phyloP scores from a whole-genome alignment of 768 basidiomycete species.

The Dioszegia hungarica region DNA sequence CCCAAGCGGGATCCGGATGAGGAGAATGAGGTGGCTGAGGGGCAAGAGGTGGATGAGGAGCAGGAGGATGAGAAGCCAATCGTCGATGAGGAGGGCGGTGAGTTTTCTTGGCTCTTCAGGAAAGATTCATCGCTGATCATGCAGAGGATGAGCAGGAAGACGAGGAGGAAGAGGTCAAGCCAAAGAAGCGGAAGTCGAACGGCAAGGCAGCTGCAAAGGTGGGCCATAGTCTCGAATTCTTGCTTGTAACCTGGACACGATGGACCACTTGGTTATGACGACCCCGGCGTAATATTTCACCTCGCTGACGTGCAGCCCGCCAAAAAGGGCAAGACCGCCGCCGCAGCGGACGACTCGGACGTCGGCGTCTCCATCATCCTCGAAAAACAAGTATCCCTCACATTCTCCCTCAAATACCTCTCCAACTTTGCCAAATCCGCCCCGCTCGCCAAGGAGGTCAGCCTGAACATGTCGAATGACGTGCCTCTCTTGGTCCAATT shows the following conservation, averaged over 20 bases:
- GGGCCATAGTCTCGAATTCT: too few species aligned
- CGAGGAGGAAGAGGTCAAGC: slow-evolving; percentile 28
- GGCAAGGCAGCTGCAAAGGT: slow-evolving; percentile 38
- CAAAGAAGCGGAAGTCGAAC: slow-evolving; percentile 48
- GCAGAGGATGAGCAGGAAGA: slow-evolving; percentile 50
- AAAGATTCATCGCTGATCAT: slow-evolving; percentile 3
- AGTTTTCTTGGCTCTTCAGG: slow-evolving; percentile 11
- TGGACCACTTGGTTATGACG: too few species aligned
- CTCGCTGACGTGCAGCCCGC: too few species aligned
- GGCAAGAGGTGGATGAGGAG: slow-evolving; percentile 52
- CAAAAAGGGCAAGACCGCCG: slow-evolving; percentile 42
- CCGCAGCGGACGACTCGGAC: slow-evolving; percentile 23
- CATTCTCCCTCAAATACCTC: slow-evolving; percentile 94
- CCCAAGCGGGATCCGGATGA: slow-evolving; percentile 50
- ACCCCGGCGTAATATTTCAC: too few species aligned
- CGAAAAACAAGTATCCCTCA: slow-evolving; percentile 81
- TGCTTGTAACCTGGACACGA: too few species aligned
- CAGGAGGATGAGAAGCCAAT: slow-evolving; percentile 55
- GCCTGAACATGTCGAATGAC: slow-evolving; percentile 85
- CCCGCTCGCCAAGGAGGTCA: slow-evolving; percentile 65
- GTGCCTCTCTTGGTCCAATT: slow-evolving; percentile 85
- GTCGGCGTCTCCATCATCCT: slow-evolving; percentile 67
- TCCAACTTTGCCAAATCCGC: slow-evolving; percentile 92
- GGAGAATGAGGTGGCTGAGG: slow-evolving; percentile 43
- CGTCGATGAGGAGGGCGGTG: slow-evolving; percentile 46